Evolutionary conservation across 805 yeast genomes (phyloP), one percentile per base, ranked within the genome.

Genomic region (Myxozyma vanderwaltii): DNA sequence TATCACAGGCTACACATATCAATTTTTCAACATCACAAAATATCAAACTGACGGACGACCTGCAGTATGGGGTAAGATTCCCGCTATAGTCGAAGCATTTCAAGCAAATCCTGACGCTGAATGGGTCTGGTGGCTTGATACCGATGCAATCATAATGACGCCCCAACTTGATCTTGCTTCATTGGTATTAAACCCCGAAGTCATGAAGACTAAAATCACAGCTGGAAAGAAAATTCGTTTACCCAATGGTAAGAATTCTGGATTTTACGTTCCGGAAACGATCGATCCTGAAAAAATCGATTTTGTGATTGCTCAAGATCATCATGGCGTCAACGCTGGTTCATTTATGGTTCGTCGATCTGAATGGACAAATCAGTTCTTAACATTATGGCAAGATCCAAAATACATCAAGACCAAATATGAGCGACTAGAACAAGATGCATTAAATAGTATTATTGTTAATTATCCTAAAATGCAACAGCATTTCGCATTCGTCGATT

Each of bases 331-430:
- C 75, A 89, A 88, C 70, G 74, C 89, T 56, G 95, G 95, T 7
- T 86, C 92, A 0, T 88, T 89, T 67, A 72, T 89, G 55, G 78
- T 89, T 68, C 81, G 84, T 68, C 79, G 88, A 64, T 84, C 88
- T 1, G 81, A 79, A 10, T 89, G 95, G 95, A 74, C 89, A 2
- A 85, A 82, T 54, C 72, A 86, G 69, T 72, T 89, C 43, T 75
- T 89, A 58, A 94, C 88, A 70, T 67, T 81, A 13, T 88, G 95
- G 95, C 88, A 92, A 91, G 95, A 89, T 68, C 94, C 95, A 6
- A 88, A 85, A 3, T 77, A 84, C 74, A 86, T 88, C 73, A 94
- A 88, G 71, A 91, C 86, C 69, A 85, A 83, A 81, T 94, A 87
- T 69, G 96, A 88, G 67, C 92, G 88, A 70, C 84, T 84, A 69